Conservation (phyloP, 495 filamentous ascomycete genomes). For the Cercophora newfieldiana region DNA sequence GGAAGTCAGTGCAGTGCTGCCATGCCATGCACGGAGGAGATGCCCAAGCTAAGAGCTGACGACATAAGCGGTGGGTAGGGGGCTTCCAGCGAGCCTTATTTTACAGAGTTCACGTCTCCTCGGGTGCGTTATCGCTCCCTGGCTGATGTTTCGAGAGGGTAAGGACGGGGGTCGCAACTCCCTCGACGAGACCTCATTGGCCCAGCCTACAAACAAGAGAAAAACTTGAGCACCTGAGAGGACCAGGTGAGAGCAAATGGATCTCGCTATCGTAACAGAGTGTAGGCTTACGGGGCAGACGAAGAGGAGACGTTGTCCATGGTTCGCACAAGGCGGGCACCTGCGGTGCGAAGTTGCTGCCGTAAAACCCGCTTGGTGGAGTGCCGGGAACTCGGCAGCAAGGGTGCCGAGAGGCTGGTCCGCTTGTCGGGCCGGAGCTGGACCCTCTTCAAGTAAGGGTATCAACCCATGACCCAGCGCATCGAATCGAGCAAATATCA, state of each 20-base stretch:
- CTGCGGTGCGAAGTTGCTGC: background rate
- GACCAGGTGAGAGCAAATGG: background rate
- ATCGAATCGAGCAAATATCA: conserved; percentile 8
- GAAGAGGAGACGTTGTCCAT: background rate
- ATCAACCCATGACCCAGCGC: conserved; percentile 7
- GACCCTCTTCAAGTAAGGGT: background rate
- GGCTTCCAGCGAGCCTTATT: background rate
- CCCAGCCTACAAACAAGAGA: background rate
- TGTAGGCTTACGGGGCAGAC: background rate
- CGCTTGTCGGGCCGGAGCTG: conserved; percentile 10
- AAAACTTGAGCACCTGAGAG: background rate
- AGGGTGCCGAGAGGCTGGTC: background rate
- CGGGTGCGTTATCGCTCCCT: background rate
- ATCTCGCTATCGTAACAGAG: background rate
- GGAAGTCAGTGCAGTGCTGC: background rate
- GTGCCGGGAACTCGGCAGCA: background rate
- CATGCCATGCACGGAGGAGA: background rate
- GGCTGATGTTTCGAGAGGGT: background rate
- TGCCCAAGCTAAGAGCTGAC: background rate
- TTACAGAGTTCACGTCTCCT: background rate
- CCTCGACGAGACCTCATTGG: background rate
- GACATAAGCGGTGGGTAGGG: background rate
- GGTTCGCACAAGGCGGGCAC: background rate
- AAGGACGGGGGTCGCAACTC: background rate
- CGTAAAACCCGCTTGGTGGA: background rate